Base-by-base conservation (phyloP, 23 red algal species). In the Cyanidium caldarium region DNA sequence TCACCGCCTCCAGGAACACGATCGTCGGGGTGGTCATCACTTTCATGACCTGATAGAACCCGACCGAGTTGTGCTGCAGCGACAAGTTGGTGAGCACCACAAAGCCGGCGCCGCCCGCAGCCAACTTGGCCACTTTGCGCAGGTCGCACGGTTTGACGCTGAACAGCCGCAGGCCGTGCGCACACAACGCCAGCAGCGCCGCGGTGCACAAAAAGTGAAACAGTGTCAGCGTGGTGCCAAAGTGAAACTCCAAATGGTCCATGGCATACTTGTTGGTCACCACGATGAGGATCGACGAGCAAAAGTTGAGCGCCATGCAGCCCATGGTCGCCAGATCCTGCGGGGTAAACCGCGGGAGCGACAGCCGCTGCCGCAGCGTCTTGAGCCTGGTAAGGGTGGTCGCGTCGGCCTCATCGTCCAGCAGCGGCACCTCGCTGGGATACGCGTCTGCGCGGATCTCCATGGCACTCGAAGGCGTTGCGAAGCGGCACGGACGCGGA, bases 1-100 rank as follows among this genome's bases (percentile, higher is more conserved):
- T 44, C 14, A 94, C 40, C 19, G 89, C 82, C 70, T 94, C 89
- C 12, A 94, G 81, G 37, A 94, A 45, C 3, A 94, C 89, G 38
- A 94, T 79, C 0, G 81, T 87, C 2, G 89, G 89, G 0, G 89
- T 94, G 21, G 89, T 94, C 86, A 90, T 90, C 39, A 90, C 86
- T 46, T 94, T 94, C 81, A 94, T 84, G 41, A 94, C 80, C 72
- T 94, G 89, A 40, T 94, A 94, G 66, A 86, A 94, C n/a, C 89
- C 89, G 30, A 94, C 71, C 28, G 77, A 83, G 72, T 94, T 94
- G 38, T 94, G 70, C 56, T 83, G 89, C 39, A 94, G 73, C 44
- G 78, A 84, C 30, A 94, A 78, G 76, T 94, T 94, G 42, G 89
- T 94, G 35, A 94, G 77, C n/a, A 80, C 74, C 20, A 94, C 84